Base-by-base conservation (phyloP, 495 filamentous ascomycete species). In the Talaromyces adpressus region DNA sequence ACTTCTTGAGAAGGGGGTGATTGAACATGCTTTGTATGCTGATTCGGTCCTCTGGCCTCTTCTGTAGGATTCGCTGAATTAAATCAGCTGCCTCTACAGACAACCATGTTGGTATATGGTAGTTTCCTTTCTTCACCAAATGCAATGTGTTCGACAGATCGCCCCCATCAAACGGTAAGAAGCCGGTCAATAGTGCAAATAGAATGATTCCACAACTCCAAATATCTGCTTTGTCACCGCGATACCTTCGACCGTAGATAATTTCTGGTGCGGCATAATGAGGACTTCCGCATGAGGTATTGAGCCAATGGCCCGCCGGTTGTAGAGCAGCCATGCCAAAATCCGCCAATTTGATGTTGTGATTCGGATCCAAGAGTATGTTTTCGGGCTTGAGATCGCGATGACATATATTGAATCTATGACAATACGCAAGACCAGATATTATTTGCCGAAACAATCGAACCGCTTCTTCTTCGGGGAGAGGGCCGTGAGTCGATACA, bases 321-420 rank as follows among this genome's bases (percentile, higher is more conserved):
- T 97, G 93, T 30, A 98, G 76, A 12, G 92, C 92, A 18, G 95
- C 94, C 92, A 99, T 96, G 18, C 94, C 93, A 73, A 98, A 99
- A 73, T 99, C 94, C 34, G 91, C 93, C 41, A 99, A 85, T 74
- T 98, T 98, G 73, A 97, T 82, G 52, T 90, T 86, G 23, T 81
- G 80, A 12, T 85, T 73, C 6, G 73, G 73, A 63, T 92, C 90
- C 29, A 99, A 73, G 16, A 99, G 79, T 45, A 98, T 97, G 68
- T 99, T 99, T 75, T 99, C 94, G 0, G 92, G 94, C 76, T 99
- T 99, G 34, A 99, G 77, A 65, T 99, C 94, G 27, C 94, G 89
- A 70, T 99, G 94, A 72, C 92, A 95, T 64, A 99, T 96, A 67
- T 91, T 88, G 77, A 97, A 88, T 5, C 89, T 85, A 73, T 99